Percentiles rank a stretch among this genome's conserved stretches.
phyloP scores from a whole-genome alignment of 2,329 filamentous ascomycete genomes.

The Exophiala oligosperma region DNA sequence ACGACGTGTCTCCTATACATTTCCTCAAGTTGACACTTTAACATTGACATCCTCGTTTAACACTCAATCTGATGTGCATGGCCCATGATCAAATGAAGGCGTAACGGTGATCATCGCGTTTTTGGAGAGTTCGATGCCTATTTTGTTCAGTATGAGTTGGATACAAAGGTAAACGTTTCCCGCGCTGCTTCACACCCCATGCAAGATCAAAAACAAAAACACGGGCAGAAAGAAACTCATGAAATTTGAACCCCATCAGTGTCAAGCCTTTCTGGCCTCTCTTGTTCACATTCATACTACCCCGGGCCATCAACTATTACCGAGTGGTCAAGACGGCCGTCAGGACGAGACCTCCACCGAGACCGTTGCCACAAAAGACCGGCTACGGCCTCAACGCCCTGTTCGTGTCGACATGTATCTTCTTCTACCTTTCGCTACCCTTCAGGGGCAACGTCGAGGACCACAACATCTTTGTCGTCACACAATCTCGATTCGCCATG shows the following conservation, averaged over 20 bases:
- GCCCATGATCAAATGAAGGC: too few species aligned
- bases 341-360: conserved; percentile 37
- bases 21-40: not conserved
- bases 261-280: conserved; percentile 31
- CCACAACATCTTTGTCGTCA: conserved; percentile 78
- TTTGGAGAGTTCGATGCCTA: too few species aligned
- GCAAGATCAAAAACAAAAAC: too few species aligned
- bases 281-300: conserved; percentile 30
- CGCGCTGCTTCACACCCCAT: not conserved
- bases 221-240: not conserved
- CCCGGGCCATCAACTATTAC: conserved; percentile 27
- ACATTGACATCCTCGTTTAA: not conserved
- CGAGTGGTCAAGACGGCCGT: conserved; percentile 25
- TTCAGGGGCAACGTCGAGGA: conserved; percentile 25
- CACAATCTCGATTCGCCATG: conserved; percentile 79
- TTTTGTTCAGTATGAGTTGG: not conserved
- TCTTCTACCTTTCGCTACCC: conserved; percentile 57
- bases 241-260: conserved; percentile 9
- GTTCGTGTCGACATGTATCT: conserved; percentile 53
- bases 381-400: conserved; percentile 49
- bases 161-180: not conserved
- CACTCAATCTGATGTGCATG: too few species aligned
- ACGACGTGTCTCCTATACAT: not conserved
- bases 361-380: conserved; percentile 37
- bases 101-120: too few species aligned